A percentile compares a stretch with the other conserved stretches of the same genome.
phyloP scores from a whole-genome alignment of 2,329 filamentous ascomycete species.

The Xylariaceae sp. region DNA sequence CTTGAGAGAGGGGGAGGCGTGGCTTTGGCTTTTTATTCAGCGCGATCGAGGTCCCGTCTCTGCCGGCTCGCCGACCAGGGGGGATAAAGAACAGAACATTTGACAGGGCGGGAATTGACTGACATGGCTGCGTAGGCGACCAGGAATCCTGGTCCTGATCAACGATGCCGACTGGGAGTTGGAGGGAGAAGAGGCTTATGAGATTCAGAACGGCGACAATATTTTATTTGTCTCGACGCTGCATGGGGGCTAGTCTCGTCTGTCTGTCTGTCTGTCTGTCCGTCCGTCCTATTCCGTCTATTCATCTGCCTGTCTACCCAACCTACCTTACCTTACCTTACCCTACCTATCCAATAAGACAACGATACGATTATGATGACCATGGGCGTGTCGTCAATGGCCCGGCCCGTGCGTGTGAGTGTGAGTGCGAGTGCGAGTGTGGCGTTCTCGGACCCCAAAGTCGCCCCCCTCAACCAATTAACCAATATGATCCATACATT shows the following conservation, averaged over 20 bases:
- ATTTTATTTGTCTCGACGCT: conserved; percentile 95
- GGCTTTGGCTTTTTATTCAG: background rate
- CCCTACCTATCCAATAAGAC: background rate
- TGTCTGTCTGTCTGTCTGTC: background rate
- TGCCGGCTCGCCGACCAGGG: conserved; percentile 16
- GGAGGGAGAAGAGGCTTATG: conserved; percentile 87
- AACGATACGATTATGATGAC: background rate
- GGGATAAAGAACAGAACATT: background rate
- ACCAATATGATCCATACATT: too few species aligned
- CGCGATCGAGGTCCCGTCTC: conserved; percentile 7
- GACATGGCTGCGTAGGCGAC: conserved; percentile 56
- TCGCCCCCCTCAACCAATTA: too few species aligned
- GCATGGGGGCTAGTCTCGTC: conserved; percentile 67
- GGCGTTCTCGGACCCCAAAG: background rate
- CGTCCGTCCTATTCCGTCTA: too few species aligned
- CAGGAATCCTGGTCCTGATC: conserved; percentile 91
- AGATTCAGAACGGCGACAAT: conserved; percentile 74
- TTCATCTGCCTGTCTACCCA: too few species aligned
- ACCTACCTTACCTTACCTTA: too few species aligned
- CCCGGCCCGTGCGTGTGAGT: background rate
- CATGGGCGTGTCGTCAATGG: background rate
- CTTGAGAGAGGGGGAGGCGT: background rate
- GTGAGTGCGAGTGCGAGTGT: background rate
- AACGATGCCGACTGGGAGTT: conserved; percentile 99
- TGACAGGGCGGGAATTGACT: conserved; percentile 16